Conservation (phyloP, 169 alveolate species). For the Babesia sp. region DNA sequence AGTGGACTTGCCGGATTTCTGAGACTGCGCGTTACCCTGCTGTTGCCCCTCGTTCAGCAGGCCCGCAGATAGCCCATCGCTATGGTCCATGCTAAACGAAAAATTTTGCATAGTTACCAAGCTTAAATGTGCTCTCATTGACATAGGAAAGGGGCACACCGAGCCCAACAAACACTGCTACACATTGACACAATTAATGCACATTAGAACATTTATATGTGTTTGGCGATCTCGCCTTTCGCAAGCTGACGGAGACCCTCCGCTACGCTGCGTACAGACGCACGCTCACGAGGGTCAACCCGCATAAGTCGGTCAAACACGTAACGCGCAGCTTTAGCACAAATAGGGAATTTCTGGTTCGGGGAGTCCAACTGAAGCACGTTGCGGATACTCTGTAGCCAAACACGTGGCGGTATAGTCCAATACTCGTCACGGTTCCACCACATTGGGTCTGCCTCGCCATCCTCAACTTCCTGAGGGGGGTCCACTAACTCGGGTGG, state of each 20-base stretch:
- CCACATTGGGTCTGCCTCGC: conserved; percentile 50
- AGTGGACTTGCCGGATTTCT: conserved; percentile 43
- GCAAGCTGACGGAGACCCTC: conserved; percentile 56
- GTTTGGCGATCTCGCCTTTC: conserved; percentile 45
- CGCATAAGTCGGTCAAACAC: conserved; percentile 70
- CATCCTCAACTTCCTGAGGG: conserved; percentile 30
- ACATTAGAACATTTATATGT: conserved; percentile 12
- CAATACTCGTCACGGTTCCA: conserved; percentile 68
- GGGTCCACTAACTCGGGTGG: conserved; percentile 80
- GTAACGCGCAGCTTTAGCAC: conserved; percentile 68
- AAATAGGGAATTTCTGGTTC: conserved; percentile 40
- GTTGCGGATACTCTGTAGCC: conserved; percentile 41
- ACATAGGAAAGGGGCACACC: not conserved
- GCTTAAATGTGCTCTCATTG: not conserved
- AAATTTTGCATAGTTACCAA: conserved; percentile 2
- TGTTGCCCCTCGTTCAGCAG: conserved; percentile 7
- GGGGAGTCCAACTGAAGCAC: conserved; percentile 53
- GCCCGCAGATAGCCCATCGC: conserved; percentile 7
- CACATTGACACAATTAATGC: not conserved
- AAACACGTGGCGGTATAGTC: conserved; percentile 54
- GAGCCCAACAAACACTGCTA: conserved; percentile 12
- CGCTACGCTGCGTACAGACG: conserved; percentile 70
- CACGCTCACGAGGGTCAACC: conserved; percentile 68
- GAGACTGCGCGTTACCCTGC: conserved; percentile 3
- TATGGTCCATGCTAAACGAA: not conserved